Evolutionary conservation across 176 grass and related monocot genomes (phyloP).

Genomic region (Avena insularis): DNA sequence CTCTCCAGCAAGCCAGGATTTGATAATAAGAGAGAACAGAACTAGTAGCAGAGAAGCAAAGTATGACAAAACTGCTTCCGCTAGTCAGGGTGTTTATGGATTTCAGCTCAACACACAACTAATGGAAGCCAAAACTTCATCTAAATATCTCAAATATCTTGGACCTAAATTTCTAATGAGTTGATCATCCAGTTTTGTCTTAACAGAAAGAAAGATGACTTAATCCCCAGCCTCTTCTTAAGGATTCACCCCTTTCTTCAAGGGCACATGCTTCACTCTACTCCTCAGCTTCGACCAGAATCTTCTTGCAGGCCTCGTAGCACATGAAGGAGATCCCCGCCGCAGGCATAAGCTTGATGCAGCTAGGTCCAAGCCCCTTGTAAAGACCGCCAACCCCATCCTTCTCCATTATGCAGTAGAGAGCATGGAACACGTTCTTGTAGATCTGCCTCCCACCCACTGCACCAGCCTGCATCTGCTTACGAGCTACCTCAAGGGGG

Average conservation of each 20-base stretch:
- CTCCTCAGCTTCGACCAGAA: constrained; percentile 70
- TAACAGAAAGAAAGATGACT: constrained; percentile 33
- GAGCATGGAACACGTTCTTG: constrained; percentile 97
- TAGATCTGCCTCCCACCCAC: constrained; percentile 81
- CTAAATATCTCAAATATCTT: constrained; percentile 47
- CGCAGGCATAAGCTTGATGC: constrained; percentile 96
- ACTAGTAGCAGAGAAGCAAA: constrained; percentile 10
- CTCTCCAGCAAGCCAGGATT: background rate
- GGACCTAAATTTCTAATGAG: constrained; percentile 35
- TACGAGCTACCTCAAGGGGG: constrained; percentile 92
- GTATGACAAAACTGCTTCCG: constrained; percentile 38
- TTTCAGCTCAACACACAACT: constrained; percentile 38
- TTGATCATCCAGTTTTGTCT: constrained; percentile 29
- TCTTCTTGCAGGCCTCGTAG: constrained; percentile 98
- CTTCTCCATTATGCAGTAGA: constrained; percentile 89
- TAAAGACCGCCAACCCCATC: constrained; percentile 85
- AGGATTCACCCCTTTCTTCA: constrained; percentile 16
- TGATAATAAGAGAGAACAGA: background rate
- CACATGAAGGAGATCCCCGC: constrained; percentile 99
- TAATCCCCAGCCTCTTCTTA: constrained; percentile 13
- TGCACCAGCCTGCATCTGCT: constrained; percentile 95
- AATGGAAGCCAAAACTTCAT: constrained; percentile 44
- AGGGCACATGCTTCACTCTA: constrained; percentile 24
- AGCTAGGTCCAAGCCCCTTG: constrained; percentile 92
- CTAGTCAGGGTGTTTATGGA: constrained; percentile 38